A percentile compares a stretch with the other conserved stretches of the same genome.
phyloP scores from a whole-genome alignment of 2,329 filamentous ascomycete species.

The Lasiodiplodia theobromae region DNA sequence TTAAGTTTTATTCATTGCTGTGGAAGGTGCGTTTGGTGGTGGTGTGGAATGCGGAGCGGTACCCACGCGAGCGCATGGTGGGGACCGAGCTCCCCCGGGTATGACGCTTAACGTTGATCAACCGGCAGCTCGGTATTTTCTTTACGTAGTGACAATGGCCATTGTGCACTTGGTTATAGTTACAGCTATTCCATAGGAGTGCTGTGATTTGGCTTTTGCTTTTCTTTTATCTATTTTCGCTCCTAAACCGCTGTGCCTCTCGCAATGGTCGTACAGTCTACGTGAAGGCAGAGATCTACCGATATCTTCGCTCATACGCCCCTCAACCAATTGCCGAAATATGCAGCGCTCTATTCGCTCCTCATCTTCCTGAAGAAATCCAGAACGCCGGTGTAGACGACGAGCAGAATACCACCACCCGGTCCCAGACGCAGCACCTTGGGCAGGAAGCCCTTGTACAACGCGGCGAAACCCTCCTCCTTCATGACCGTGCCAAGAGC shows the following conservation, averaged over 20 bases:
- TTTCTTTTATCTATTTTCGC: conserved; percentile 4
- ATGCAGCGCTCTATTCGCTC: conserved; percentile 38
- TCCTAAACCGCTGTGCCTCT: neutral
- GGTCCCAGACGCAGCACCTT: conserved; percentile 85
- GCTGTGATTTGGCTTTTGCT: neutral
- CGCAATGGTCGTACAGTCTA: conserved; percentile 19
- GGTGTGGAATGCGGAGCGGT: conserved; percentile 4
- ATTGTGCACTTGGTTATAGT: no score
- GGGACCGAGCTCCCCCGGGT: conserved; percentile 4
- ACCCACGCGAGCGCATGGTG: conserved; percentile 14
- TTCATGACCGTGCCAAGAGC: conserved; percentile 84
- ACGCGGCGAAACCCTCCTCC: conserved; percentile 88
- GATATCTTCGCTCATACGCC: conserved; percentile 19
- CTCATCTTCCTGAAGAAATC: conserved; percentile 86
- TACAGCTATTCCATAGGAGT: no score
- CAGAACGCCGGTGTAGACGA: conserved; percentile 87
- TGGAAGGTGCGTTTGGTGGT: neutral
- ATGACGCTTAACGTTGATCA: conserved; percentile 17
- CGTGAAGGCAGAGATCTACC: conserved; percentile 11
- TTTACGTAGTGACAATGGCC: neutral
- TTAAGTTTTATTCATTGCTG: conserved; percentile 12
- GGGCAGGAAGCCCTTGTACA: conserved; percentile 98
- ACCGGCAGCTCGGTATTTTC: conserved; percentile 2
- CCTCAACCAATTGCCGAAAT: conserved; percentile 7
- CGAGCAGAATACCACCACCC: conserved; percentile 76